These are phyloP conservation scores for Dujonia santamariae DNA, from an alignment of 1,139 yeast genomes.

Conservation along the genomic window DNA sequence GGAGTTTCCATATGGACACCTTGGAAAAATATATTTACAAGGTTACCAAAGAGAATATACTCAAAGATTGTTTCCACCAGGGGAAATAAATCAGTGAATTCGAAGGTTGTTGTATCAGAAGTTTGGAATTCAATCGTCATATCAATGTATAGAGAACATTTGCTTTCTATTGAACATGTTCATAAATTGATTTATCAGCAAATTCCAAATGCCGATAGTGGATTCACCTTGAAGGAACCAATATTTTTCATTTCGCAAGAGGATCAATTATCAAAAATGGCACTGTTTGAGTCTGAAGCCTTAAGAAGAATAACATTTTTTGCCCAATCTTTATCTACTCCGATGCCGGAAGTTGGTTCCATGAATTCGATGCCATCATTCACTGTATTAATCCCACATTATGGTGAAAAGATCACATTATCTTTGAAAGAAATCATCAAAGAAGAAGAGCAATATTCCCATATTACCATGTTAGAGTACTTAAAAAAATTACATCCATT, in stretches of 20 bases:
- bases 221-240: conserved; percentile 38
- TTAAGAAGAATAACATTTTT: conserved; percentile 51
- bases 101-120: conserved; percentile 41
- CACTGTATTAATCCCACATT: conserved; percentile 52
- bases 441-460: conserved; percentile 47
- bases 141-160: conserved; percentile 57
- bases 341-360: conserved; percentile 47
- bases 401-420: conserved; percentile 46
- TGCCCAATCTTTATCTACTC: conserved; percentile 53
- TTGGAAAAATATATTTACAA: conserved; percentile 51
- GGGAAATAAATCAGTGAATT: conserved; percentile 24
- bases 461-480: conserved; percentile 50
- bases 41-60: conserved; percentile 49
- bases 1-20: conserved; percentile 59
- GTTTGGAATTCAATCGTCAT: conserved; percentile 54
- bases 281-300: conserved; percentile 43
- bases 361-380: conserved; percentile 47
- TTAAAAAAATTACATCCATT: conserved; percentile 47
- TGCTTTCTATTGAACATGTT: conserved; percentile 48
- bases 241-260: conserved; percentile 50
- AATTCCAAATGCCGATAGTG: conserved; percentile 22
- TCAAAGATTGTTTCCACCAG: conserved; percentile 40
- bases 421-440: conserved; percentile 46
- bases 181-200: conserved; percentile 45
- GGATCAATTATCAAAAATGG: conserved; percentile 38